Conservation (phyloP, 495 filamentous ascomycete genomes). For the Hypoxylon perforatum region DNA sequence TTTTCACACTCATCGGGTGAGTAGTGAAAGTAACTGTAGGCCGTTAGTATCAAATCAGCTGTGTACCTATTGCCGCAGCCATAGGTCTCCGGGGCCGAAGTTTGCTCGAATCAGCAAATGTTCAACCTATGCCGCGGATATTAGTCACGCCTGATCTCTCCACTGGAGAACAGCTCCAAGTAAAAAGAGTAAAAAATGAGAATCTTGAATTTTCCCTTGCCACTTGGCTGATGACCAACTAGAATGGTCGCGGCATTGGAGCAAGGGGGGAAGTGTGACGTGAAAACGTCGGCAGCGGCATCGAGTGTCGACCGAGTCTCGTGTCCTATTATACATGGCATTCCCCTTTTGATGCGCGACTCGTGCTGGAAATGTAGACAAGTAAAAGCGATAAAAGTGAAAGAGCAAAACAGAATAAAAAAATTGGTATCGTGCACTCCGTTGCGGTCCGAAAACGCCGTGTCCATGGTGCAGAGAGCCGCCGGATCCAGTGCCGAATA, state of each 20-base stretch:
- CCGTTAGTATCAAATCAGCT: conserved; percentile 24
- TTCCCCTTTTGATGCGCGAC: conserved; percentile 10
- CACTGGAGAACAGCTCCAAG: conserved; percentile 32
- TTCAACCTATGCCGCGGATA: conserved; percentile 4
- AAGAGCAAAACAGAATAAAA: conserved; percentile 27
- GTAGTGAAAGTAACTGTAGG: neutral
- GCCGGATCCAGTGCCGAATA: neutral
- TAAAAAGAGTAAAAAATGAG: conserved; percentile 4
- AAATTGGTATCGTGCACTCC: conserved; percentile 22
- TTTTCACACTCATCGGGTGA: conserved; percentile 1
- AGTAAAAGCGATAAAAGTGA: conserved; percentile 5
- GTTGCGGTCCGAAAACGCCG: conserved; percentile 23
- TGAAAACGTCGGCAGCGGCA: conserved; percentile 11
- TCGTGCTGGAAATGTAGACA: conserved; percentile 3
- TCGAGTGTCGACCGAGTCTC: conserved; percentile 14
- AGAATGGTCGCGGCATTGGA: conserved; percentile 10
- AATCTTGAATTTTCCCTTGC: conserved; percentile 39
- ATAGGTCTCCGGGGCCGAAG: neutral
- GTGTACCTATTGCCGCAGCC: neutral
- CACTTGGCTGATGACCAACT: conserved; percentile 40
- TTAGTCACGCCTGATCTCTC: conserved; percentile 32
- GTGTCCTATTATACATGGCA: conserved; percentile 43
- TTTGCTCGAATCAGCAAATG: neutral
- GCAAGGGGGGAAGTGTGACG: conserved; percentile 33
- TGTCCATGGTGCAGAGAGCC: conserved; percentile 2